A percentile compares a stretch with the other conserved stretches of the same genome.
Conservation (phyloP, 2,329 filamentous ascomycete genomes). For the Aspergillus ibericus region DNA sequence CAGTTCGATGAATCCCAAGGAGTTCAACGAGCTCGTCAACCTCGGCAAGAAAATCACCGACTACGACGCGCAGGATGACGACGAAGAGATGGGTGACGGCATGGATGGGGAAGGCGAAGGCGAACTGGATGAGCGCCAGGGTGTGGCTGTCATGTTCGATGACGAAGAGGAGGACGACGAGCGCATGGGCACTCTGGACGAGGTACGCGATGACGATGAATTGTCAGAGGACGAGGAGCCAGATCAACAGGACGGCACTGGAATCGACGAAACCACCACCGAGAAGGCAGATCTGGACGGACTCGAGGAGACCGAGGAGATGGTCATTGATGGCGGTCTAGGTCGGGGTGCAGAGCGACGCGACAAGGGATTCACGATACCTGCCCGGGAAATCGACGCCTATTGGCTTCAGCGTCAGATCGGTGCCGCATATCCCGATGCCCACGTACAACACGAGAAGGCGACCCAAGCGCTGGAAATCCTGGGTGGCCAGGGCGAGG, state of each 20-base stretch:
- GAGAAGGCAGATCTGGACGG: constrained; percentile 46
- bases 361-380: constrained; percentile 59
- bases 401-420: constrained; percentile 97
- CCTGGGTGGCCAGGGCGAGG: constrained; percentile 70
- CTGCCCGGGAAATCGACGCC: constrained; percentile 89
- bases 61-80: constrained; percentile 94
- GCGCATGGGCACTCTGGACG: constrained; percentile 72
- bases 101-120: constrained; percentile 64
- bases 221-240: constrained; percentile 78
- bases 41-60: constrained; percentile 98
- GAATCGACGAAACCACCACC: constrained; percentile 46
- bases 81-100: constrained; percentile 78
- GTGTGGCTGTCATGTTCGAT: constrained; percentile 96
- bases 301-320: constrained; percentile 61
- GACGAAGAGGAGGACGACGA: constrained; percentile 87
- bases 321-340: constrained; percentile 74
- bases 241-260: constrained; percentile 61
- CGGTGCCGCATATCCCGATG: constrained; percentile 82
- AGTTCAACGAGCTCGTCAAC: constrained; percentile 96
- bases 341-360: constrained; percentile 44
- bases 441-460: constrained; percentile 91
- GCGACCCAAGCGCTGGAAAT: constrained; percentile 80
- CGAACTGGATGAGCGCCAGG: constrained; percentile 90
- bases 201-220: constrained; percentile 78
- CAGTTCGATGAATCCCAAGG: constrained; percentile 75